Evolutionary conservation across 176 grass and related monocot genomes (phyloP).

Genomic region (bread wheat (Triticum aestivum)): DNA sequence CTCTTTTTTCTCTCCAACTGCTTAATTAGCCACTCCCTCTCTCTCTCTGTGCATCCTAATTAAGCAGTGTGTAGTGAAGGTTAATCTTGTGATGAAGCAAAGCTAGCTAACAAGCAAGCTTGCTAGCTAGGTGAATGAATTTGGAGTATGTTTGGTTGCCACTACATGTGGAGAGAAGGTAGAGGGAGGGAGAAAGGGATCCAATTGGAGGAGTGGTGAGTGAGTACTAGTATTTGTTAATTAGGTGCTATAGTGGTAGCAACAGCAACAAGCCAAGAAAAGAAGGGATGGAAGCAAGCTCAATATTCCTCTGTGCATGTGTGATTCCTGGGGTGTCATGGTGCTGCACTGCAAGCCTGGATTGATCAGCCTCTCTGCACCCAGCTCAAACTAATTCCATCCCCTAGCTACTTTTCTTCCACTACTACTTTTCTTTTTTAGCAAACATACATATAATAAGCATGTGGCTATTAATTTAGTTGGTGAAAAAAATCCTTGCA

Average conservation of each 20-base stretch:
- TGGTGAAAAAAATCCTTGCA: not conserved
- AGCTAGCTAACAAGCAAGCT: not conserved
- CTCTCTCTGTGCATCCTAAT: not conserved
- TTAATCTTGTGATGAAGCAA: not conserved
- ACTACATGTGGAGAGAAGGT: not conserved
- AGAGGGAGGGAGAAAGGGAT: constrained; percentile 23
- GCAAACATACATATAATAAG: not conserved
- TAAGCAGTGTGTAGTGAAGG: not conserved
- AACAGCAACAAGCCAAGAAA: constrained; percentile 19
- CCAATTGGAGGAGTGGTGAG: constrained; percentile 45
- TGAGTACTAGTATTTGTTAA: constrained; percentile 13
- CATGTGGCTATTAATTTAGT: not conserved
- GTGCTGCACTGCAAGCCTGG: constrained; percentile 46
- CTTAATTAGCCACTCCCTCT: not conserved
- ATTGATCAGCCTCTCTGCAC: constrained; percentile 9
- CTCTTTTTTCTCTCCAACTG: not conserved
- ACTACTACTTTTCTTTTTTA: not conserved
- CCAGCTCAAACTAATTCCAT: constrained; percentile 10
- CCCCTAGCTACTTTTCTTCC: not conserved
- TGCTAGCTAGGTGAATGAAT: not conserved
- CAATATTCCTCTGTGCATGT: constrained; percentile 33
- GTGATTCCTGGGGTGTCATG: constrained; percentile 45
- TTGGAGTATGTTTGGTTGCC: constrained; percentile 1
- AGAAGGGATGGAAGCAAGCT: constrained; percentile 30
- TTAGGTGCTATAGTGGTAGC: not conserved